Evolutionary conservation across 2,329 filamentous ascomycete species (phyloP), one percentile per base, ranked within the genome.

Genomic region (Alternaria ethzedia): DNA sequence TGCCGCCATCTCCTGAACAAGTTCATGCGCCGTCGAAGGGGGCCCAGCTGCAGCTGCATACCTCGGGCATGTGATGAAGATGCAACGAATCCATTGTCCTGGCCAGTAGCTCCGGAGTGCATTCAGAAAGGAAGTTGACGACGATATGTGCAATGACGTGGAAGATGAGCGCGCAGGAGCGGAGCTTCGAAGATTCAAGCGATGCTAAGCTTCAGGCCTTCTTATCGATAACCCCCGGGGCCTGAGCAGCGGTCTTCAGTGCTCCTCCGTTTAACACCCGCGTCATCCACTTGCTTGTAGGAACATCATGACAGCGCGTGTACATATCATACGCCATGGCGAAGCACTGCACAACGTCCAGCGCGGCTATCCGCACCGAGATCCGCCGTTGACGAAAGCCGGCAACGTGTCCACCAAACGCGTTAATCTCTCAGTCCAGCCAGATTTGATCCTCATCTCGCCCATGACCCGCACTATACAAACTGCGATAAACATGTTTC

Each of bases 381-480:
- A 75, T 45, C 68, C 72, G 6, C 68, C 72, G 9, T 45, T 73
- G n/a, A 73, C 68, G 12, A 51, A 64, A 46, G 17, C 59, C 7
- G 68, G 71, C 4, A 54, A 67, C 4, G 28, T 46, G 15, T 57
- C 58, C 8, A 70, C 68, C 9, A 64, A 64, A 47, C 41, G 49
- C 12, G 65, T 69, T 25, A 56, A 57, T 9, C 51, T 69, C 8
- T 8, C 61, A 4, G 8, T 49, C 0, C 41, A 7, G 7, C 70
- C 71, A 21, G 65, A 73, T 25, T 43, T 74, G 4, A 63, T 74
- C 54, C 47, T 74, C 49, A 66, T 74, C 26, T 74, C 71, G 6
- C 69, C 70, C 26, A 71, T 73, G 65, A 73, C 65, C 11, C 66
- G 71, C n/a, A 70, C 70, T 5, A 63, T 74, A 13, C 63, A 74